phyloP scores from a whole-genome alignment of 148 eudicot genomes.

The Simmondsia chinensis region DNA sequence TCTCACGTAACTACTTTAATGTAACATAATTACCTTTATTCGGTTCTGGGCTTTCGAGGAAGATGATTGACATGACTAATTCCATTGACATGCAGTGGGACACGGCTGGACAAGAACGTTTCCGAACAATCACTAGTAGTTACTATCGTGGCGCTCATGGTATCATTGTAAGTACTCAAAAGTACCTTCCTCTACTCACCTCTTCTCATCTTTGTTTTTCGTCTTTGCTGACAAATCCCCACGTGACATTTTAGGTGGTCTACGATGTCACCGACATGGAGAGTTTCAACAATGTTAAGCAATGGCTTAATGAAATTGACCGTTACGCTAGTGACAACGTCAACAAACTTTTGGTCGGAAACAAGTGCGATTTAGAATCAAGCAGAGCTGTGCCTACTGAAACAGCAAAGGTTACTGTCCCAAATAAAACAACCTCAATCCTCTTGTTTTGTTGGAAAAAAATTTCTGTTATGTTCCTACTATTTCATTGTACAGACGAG shows the following conservation, averaged over 20 bases:
- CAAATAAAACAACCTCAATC: too few relatives aligned
- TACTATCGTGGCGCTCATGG: constrained; percentile 99
- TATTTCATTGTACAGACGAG: too few relatives aligned
- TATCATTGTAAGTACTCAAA: constrained; percentile 90
- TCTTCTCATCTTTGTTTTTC: too few relatives aligned
- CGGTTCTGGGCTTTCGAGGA: too few relatives aligned
- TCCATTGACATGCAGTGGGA: constrained; percentile 71
- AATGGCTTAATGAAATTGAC: constrained; percentile 89
- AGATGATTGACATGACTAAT: too few relatives aligned
- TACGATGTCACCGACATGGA: constrained; percentile 97
- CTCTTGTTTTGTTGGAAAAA: too few relatives aligned
- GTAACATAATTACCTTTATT: too few relatives aligned
- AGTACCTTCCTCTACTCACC: too few relatives aligned
- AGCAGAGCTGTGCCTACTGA: constrained; percentile 80
- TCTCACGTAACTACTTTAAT: too few relatives aligned
- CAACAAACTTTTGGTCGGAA: constrained; percentile 95
- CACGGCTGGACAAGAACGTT: constrained; percentile 97
- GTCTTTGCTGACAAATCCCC: too few relatives aligned
- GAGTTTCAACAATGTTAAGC: constrained; percentile 98
- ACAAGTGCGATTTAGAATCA: constrained; percentile 86
- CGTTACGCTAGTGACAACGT: constrained; percentile 89
- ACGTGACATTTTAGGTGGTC: constrained; percentile 46
- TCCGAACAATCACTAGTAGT: constrained; percentile 95
- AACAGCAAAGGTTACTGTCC: constrained; percentile 51
- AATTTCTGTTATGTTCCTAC: too few relatives aligned